Base-by-base conservation (phyloP, 805 yeast species). In the Teunomyces cretensis region DNA sequence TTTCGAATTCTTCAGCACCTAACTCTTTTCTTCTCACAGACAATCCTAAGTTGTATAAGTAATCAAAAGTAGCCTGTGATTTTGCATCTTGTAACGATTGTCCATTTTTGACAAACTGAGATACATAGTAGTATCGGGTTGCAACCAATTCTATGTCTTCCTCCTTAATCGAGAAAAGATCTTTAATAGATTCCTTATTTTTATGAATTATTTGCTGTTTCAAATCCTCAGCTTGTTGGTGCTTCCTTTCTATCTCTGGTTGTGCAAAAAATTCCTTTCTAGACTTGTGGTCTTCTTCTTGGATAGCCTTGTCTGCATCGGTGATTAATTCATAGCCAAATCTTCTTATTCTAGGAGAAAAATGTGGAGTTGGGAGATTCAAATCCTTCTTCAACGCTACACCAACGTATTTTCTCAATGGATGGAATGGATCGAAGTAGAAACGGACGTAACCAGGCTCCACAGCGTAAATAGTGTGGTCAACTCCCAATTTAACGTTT, bases 351-450 rank as follows among this genome's bases (percentile, higher is more conserved):
- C 90, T 77, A 35, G 98, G 97, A n/a, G 75, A 85, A 65, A 91
- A 92, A 64, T 94, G 98, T 6, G 92, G 87, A 12, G 88, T 82
- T 33, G 99, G 99, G 30, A 92, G 76, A 49, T 73, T 70, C 30
- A 79, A 67, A 1, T 83, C 86, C 47, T 76, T 75, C 31, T 69
- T 70, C 42, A 94, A 74, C 0, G 96, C 90, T 31, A 94, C 83
- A 32, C 99, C 99, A 51, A 90, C 86, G 60, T 88, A 88, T 61
- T 83, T 86, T 61, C 97, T 82, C 62, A 82, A 80, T 35, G 98
- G 97, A 61, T 94, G 98, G 76, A 94, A 94, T 4, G 99, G 98
- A 71, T 94, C 97, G 49, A 84, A 70, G 67, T 94, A 94, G 68
- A 80, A 94, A 51, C 95, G 80, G 26, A 92, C 97, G 63, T 74